Percentiles rank a stretch among this genome's conserved stretches.
Conservation (phyloP, 208 protist genomes). For the Tetramitus jugosus region DNA sequence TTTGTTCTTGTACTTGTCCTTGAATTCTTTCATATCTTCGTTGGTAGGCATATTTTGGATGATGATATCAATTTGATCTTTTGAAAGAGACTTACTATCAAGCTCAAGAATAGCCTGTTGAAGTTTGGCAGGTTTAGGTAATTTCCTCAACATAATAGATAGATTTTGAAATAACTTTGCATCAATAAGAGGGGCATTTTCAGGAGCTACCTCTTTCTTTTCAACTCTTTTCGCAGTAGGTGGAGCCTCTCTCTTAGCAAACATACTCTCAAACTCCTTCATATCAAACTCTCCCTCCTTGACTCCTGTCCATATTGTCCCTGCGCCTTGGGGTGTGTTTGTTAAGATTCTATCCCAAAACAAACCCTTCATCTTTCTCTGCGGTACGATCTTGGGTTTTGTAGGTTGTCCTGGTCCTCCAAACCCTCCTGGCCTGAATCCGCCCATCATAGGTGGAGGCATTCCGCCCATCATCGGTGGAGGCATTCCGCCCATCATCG, state of each 20-base stretch:
- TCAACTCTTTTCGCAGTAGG: not conserved
- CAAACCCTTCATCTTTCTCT: not conserved
- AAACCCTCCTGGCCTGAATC: not conserved
- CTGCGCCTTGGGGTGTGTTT: not conserved
- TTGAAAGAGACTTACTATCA: not conserved
- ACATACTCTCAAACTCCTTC: not conserved
- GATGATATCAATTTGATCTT: not conserved
- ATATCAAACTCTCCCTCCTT: not conserved
- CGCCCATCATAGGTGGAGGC: not conserved
- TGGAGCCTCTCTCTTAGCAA: not conserved
- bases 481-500: not conserved
- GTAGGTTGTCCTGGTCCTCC: not conserved
- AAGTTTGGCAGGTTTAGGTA: not conserved
- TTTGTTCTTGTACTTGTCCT: not conserved
- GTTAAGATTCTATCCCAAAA: not conserved
- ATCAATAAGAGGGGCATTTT: not conserved
- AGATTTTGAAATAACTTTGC: not conserved
- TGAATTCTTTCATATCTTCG: not conserved
- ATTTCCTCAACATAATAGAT: not conserved
- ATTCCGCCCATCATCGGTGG: not conserved
- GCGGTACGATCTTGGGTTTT: not conserved
- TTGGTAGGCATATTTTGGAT: not conserved
- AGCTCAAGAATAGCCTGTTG: not conserved
- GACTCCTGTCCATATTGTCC: not conserved
- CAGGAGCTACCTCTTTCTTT: not conserved